Base-by-base conservation (phyloP, 2,329 filamentous ascomycete species). In the Sporothrix sp. region DNA sequence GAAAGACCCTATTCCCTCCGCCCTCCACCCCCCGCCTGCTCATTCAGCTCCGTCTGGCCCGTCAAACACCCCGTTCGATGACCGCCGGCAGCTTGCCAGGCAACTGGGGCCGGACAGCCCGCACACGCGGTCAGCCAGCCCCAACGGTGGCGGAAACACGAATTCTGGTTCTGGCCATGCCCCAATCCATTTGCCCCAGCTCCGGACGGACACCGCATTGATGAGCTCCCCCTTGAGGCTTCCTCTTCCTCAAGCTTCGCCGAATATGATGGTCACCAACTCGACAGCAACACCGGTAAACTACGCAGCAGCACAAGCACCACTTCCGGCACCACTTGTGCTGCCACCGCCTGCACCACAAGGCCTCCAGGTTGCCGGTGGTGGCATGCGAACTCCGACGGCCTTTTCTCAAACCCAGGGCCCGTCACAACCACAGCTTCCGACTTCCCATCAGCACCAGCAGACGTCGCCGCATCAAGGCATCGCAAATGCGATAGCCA, bases 1-100 rank as follows among this genome's bases (percentile, higher is more conserved):
- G 61, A 64, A 49, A 48, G 58, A 59, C 11, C 58, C 57, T 4
- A 56, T 58, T 2, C 58, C 58, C 3, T 58, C 56, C 3, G 57
- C 57, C 2, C 50, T 59, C 3, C 56, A 58, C 21, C 57, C 57
- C 2, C 48, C 54, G 2, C 50, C 53, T n/a, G 30, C 42, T 10
- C 43, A 57, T 36, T 54, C 51, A 30, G 37, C 35, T 23, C 58
- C 45, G 35, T 50, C 42, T 23, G 58, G 53, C 8, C 56, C 51
- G 16, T 58, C 47, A 36, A 54, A 47, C 11, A 56, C 55, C 1
- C 52, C 47, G 2, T 49, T 54, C 7, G 55, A 57, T 16, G 50
- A 55, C 44, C 52, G 43, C 7, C 53, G 52, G 4, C 44, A 53
- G n/a, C 42, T 46, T 3, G 51, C 56, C 11, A 47, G 48, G 13